Conservation (phyloP, 305 asterid species). For the Petunia hybrid region DNA sequence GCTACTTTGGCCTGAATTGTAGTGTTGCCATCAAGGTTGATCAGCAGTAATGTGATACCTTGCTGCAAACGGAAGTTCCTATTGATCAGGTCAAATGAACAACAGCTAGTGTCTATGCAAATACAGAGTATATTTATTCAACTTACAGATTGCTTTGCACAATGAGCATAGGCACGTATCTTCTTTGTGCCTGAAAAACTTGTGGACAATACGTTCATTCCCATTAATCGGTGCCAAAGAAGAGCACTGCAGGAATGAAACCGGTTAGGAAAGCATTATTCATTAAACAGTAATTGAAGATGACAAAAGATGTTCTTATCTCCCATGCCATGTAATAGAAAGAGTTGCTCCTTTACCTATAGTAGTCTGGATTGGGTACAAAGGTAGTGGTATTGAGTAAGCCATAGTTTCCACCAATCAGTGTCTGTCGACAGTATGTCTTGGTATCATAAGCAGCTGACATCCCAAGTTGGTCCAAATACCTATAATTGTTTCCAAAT, state of each 20-base stretch:
- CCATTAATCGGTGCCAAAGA: conserved; percentile 97
- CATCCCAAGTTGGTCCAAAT: conserved; percentile 86
- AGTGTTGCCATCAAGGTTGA: conserved; percentile 76
- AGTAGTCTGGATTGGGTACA: conserved; percentile 91
- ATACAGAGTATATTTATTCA: not conserved
- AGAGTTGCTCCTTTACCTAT: conserved; percentile 54
- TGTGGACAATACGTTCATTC: conserved; percentile 64
- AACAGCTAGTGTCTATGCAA: not conserved
- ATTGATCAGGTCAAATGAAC: conserved; percentile 22
- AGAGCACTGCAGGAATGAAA: conserved; percentile 66
- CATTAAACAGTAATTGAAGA: not conserved
- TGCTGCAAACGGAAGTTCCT: conserved; percentile 51
- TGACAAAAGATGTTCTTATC: not conserved
- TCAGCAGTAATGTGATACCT: conserved; percentile 70
- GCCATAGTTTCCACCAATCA: conserved; percentile 94
- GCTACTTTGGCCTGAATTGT: conserved; percentile 47
- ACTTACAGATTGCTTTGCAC: conserved; percentile 83
- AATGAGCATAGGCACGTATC: conserved; percentile 88
- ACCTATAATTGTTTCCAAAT: conserved; percentile 50
- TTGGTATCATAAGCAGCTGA: conserved; percentile 70
- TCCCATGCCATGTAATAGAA: not conserved
- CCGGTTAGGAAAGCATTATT: not conserved
- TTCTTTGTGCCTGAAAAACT: conserved; percentile 55
- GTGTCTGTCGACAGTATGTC: conserved; percentile 80
- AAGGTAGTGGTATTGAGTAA: conserved; percentile 77